phyloP scores from a whole-genome alignment of 1,284 basidiomycete genomes.

The Cystobasidiaceae sp. region DNA sequence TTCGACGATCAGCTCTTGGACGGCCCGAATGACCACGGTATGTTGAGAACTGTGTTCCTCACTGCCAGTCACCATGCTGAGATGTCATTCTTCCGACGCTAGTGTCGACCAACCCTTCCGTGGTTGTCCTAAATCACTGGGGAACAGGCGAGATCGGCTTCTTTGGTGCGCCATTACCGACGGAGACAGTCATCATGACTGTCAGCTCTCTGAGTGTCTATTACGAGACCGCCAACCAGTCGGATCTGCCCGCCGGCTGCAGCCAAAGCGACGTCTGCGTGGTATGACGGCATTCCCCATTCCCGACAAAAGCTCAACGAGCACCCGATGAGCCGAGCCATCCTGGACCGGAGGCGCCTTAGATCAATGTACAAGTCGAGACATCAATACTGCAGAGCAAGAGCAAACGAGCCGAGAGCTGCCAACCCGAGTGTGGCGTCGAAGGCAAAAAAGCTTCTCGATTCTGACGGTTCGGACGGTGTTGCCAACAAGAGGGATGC shows the following conservation, averaged over 20 bases:
- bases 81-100: background rate
- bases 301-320: background rate
- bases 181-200: background rate
- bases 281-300: no score
- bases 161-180: background rate
- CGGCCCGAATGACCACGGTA: background rate
- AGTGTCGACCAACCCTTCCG: constrained; percentile 5
- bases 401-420: no score
- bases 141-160: background rate
- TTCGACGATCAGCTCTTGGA: constrained; percentile 7
- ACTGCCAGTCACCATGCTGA: background rate
- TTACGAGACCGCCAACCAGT: constrained; percentile 5
- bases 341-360: no score
- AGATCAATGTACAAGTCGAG: no score
- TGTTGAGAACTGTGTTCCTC: background rate
- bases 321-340: no score
- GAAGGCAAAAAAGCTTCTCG: no score
- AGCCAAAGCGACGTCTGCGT: background rate
- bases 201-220: background rate
- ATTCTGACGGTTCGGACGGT: no score
- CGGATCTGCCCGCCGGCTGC: background rate
- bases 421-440: no score
- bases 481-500: no score
- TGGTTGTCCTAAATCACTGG: constrained; percentile 4
- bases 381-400: no score